A percentile compares a stretch with the other conserved stretches of the same genome.
These are phyloP conservation scores for Talaromyces sp. DNA, from an alignment of 2,329 filamentous ascomycete species.

Conservation along the genomic window DNA sequence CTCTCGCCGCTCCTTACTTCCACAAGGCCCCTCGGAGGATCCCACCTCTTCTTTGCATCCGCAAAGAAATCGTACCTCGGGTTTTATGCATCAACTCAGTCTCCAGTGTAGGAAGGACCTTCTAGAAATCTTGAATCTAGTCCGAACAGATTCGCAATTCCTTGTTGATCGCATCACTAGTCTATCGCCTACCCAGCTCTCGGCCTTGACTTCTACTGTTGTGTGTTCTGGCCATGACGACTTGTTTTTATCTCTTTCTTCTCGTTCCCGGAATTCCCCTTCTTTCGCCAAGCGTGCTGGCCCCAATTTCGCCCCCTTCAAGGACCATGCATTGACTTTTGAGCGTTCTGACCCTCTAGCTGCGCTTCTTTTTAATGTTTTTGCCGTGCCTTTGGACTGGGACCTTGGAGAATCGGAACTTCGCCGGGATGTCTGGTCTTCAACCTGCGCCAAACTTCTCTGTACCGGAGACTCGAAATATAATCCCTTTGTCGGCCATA, in stretches of 20 bases:
- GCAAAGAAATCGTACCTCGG: slow-evolving; percentile 26
- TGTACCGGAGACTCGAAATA: slow-evolving; percentile 69
- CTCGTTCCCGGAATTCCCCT: slow-evolving; percentile 45
- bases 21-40: slow-evolving; percentile 31
- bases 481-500: slow-evolving; percentile 74
- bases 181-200: slow-evolving; percentile 71
- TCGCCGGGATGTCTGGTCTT: slow-evolving; percentile 82
- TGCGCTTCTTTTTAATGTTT: slow-evolving; percentile 80
- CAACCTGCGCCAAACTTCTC: slow-evolving; percentile 77
- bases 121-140: slow-evolving; percentile 71
- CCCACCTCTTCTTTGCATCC: slow-evolving; percentile 33
- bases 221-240: slow-evolving; percentile 76
- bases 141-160: slow-evolving; percentile 84
- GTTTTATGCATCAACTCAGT: slow-evolving; percentile 62
- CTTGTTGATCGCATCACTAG: slow-evolving; percentile 75
- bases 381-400: slow-evolving; percentile 77
- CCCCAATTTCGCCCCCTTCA: slow-evolving; percentile 55
- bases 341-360: slow-evolving; percentile 84
- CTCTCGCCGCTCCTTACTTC: slow-evolving; percentile 26
- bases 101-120: slow-evolving; percentile 69
- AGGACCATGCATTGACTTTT: slow-evolving; percentile 82
- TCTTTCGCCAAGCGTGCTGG: slow-evolving; percentile 45
- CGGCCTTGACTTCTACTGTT: slow-evolving; percentile 71
- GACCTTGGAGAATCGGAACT: slow-evolving; percentile 76
- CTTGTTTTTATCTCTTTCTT: slow-evolving; percentile 66